Evolutionary conservation across 2,329 filamentous ascomycete genomes (phyloP).

Genomic region (Pseudonectria buxi): DNA sequence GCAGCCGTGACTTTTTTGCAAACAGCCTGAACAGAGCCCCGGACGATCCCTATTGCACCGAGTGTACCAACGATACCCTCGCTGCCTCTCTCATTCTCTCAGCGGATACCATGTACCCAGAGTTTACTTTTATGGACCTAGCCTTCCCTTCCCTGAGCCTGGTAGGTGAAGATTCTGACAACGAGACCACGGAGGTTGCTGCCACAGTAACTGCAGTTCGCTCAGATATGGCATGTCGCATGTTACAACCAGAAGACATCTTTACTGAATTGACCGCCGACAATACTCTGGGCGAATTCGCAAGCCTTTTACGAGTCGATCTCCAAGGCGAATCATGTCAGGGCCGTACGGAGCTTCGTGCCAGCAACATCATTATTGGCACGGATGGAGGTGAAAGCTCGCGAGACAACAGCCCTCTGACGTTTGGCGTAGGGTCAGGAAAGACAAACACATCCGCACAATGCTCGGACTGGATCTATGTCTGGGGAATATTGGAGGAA

Average conservation of each 20-base stretch:
- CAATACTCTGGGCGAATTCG: constrained; percentile 8
- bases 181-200: constrained; percentile 12
- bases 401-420: constrained; percentile 1
- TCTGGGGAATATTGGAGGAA: constrained; percentile 27
- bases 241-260: constrained; percentile 14
- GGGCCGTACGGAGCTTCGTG: constrained; percentile 2
- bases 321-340: constrained; percentile 16
- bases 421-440: constrained; percentile 13
- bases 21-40: constrained; percentile 18
- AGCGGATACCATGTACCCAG: constrained; percentile 28
- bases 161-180: constrained; percentile 5
- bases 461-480: constrained; percentile 28
- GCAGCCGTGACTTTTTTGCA: constrained; percentile 24
- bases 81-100: constrained; percentile 29
- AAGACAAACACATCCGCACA: constrained; percentile 18
- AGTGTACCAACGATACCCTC: constrained; percentile 23
- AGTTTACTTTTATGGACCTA: constrained; percentile 29
- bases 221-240: constrained; percentile 22
- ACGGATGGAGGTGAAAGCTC: constrained; percentile 4
- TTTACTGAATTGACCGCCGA: constrained; percentile 19
- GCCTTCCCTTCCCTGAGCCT: constrained; percentile 20
- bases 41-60: constrained; percentile 15
- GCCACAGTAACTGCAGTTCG: constrained; percentile 26
- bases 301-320: constrained; percentile 17
- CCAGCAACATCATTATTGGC: constrained; percentile 14